Evolutionary conservation across 2,329 filamentous ascomycete species (phyloP).

Genomic region (Epichloe scottii): DNA sequence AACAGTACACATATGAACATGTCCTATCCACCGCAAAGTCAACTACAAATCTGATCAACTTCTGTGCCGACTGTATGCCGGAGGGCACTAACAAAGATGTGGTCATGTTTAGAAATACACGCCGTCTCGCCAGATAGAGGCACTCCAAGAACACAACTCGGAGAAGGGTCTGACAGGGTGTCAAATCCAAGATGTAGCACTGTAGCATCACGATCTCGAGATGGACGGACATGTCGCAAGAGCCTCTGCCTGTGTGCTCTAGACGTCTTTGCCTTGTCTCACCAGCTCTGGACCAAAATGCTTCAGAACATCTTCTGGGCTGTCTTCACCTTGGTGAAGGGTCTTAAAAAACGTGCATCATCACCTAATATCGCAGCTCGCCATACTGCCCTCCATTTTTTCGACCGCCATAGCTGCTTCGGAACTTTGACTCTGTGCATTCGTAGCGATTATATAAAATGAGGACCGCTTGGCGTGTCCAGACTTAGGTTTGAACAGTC

Average conservation of each 20-base stretch:
- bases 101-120: too few species aligned
- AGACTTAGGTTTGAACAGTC: too few species aligned
- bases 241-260: neutral
- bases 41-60: too few species aligned
- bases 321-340: neutral
- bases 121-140: too few species aligned
- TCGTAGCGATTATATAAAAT: neutral
- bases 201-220: neutral
- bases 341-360: neutral
- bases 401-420: neutral
- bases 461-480: too few species aligned
- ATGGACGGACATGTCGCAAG: neutral
- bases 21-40: too few species aligned
- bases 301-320: neutral
- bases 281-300: neutral
- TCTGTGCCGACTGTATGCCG: too few species aligned
- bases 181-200: neutral
- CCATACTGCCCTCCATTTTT: neutral
- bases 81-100: too few species aligned
- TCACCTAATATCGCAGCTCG: neutral
- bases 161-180: neutral
- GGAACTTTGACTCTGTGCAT: neutral
- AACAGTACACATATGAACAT: too few species aligned
- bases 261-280: neutral
- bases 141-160: neutral